Percentiles rank a stretch among this genome's conserved stretches.
phyloP scores from a whole-genome alignment of 208 protist species.

The Trypanosoma platydactyli region DNA sequence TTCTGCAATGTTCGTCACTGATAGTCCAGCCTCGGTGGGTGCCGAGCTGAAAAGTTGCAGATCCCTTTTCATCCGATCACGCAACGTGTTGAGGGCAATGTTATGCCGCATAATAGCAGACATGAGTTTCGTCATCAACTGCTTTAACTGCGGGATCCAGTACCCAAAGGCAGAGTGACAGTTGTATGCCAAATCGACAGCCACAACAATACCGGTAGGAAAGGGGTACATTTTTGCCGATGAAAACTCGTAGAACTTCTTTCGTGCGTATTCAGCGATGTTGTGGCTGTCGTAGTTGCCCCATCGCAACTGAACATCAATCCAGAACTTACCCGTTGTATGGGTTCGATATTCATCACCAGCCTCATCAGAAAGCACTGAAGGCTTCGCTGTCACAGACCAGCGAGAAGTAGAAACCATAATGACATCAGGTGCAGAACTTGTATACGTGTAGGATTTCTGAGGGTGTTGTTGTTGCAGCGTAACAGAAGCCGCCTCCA shows the following conservation, averaged over 20 bases:
- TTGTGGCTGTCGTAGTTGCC: constrained; percentile 99
- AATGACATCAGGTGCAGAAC: constrained; percentile 95
- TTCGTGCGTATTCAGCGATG: constrained; percentile 98
- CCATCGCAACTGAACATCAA: constrained; percentile 99
- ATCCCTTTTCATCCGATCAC: constrained; percentile 99
- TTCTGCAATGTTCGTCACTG: constrained; percentile 98
- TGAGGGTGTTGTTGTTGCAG: constrained; percentile 98
- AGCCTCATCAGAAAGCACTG: constrained; percentile 77
- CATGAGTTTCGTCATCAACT: constrained; percentile 97
- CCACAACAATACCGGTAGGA: constrained; percentile 98
- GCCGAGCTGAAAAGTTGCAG: constrained; percentile 99
- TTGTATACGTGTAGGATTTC: constrained; percentile 92
- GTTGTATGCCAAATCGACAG: constrained; percentile 99
- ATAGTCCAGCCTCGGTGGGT: constrained; percentile 99
- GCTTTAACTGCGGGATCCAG: constrained; percentile 98
- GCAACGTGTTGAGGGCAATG: constrained; percentile 99
- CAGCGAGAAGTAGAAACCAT: constrained; percentile 96
- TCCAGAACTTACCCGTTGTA: constrained; percentile 98
- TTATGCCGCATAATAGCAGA: constrained; percentile 99
- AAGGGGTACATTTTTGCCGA: constrained; percentile 99
- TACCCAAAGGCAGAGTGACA: constrained; percentile 98
- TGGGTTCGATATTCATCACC: constrained; percentile 68
- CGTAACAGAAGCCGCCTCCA: constrained; percentile 97
- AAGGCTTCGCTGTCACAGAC: constrained; percentile 92
- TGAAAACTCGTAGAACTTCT: constrained; percentile 99